phyloP scores from a whole-genome alignment of 2,329 filamentous ascomycete genomes.

The Exophiala lecanii-corni region DNA sequence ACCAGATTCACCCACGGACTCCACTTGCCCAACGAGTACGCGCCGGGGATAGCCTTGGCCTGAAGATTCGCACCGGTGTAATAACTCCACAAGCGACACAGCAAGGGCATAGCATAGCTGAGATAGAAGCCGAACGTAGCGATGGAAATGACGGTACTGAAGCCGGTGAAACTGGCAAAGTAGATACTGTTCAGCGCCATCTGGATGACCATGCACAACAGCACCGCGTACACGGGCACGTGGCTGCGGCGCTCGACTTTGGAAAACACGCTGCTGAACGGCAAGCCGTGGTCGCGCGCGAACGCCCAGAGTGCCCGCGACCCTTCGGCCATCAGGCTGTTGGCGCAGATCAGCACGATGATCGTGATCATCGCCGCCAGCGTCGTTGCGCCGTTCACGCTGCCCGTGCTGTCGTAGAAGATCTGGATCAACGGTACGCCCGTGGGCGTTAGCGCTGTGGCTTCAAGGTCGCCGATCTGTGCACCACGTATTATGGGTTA shows the following conservation, averaged over 20 bases:
- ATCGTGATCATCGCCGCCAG: constrained; percentile 46
- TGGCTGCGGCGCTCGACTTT: constrained; percentile 38
- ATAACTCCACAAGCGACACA: constrained; percentile 47
- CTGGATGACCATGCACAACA: constrained; percentile 51
- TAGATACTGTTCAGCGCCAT: constrained; percentile 53
- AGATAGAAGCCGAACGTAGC: constrained; percentile 56
- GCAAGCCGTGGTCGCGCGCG: constrained; percentile 48
- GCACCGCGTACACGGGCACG: constrained; percentile 41
- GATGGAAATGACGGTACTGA: constrained; percentile 54
- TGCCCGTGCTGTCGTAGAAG: constrained; percentile 47
- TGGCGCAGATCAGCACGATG: constrained; percentile 44
- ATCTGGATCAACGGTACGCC: constrained; percentile 52
- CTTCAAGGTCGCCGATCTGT: constrained; percentile 44
- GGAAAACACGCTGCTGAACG: constrained; percentile 39
- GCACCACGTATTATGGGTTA: too few relatives aligned
- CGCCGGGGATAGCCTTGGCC: constrained; percentile 37
- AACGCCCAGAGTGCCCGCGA: constrained; percentile 32
- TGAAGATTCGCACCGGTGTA: constrained; percentile 39
- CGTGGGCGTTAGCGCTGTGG: constrained; percentile 42
- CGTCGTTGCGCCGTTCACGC: constrained; percentile 41
- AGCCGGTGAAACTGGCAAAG: constrained; percentile 52
- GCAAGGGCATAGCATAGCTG: constrained; percentile 52
- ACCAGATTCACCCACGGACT: constrained; percentile 45
- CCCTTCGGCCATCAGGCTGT: constrained; percentile 24
- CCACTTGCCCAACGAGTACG: constrained; percentile 40